Conservation (phyloP, 1,284 basidiomycete genomes). For the Uromyces viciae-fabae region DNA sequence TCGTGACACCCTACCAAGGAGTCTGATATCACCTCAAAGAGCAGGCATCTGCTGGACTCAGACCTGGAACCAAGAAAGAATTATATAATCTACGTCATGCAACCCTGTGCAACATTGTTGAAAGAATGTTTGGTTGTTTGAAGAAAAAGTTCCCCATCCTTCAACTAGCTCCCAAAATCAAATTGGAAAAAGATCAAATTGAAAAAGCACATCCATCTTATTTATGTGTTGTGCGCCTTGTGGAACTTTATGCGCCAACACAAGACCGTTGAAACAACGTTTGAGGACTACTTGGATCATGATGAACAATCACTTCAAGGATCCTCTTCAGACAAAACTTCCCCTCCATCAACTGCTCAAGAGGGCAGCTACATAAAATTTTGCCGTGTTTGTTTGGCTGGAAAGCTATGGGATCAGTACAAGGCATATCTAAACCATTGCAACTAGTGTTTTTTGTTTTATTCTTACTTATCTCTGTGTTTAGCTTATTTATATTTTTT, state of each 20-base stretch:
- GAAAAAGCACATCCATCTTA: neutral
- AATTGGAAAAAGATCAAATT: neutral
- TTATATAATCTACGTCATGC: neutral
- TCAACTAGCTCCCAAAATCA: no score
- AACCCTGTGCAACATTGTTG: neutral
- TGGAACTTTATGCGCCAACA: neutral
- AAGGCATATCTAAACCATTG: no score
- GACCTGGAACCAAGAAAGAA: neutral
- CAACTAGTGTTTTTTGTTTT: no score
- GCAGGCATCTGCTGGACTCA: neutral
- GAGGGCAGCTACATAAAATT: conserved; percentile 1
- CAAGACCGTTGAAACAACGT: neutral
- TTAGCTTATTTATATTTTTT: no score
- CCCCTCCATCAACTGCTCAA: neutral
- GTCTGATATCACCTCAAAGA: conserved; percentile 50
- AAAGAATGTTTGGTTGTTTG: neutral
- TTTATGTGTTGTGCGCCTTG: neutral
- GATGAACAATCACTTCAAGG: no score
- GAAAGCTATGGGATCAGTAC: neutral
- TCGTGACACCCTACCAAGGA: conserved; percentile 54
- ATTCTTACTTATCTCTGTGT: no score
- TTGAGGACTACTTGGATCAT: no score
- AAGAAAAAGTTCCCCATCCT: neutral
- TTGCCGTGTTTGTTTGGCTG: neutral
- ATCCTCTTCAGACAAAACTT: no score